These are phyloP conservation scores for Chytriomyces sp. DNA, from an alignment of 192 early-diverging fungal species.

Conservation along the genomic window DNA sequence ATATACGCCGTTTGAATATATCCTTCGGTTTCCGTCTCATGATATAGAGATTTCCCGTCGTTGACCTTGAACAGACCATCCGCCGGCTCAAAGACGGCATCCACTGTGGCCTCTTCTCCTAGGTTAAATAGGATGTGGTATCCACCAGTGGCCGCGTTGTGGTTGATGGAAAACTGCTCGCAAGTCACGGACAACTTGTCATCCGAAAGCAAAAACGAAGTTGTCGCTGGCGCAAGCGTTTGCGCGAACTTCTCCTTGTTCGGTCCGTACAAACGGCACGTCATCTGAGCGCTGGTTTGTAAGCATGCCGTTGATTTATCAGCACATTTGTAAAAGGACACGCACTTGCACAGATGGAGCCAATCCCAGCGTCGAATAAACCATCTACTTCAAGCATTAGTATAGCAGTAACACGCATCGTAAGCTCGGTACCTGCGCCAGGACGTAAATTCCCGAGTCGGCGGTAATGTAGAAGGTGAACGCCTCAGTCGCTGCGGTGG, in stretches of 20 bases:
- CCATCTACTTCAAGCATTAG: slow-evolving; percentile 40
- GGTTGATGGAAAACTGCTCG: slow-evolving; percentile 72
- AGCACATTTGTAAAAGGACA: too few species aligned
- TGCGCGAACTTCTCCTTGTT: slow-evolving; percentile 67
- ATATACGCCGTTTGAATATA: slow-evolving; percentile 84
- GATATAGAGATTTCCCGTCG: slow-evolving; percentile 78
- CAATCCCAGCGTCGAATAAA: slow-evolving; percentile 78
- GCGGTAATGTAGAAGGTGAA: slow-evolving; percentile 85
- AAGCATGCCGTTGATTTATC: slow-evolving; percentile 22
- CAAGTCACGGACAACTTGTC: slow-evolving; percentile 78
- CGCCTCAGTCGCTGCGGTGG: slow-evolving; percentile 74
- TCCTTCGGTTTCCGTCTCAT: slow-evolving; percentile 52
- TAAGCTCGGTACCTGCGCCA: slow-evolving; percentile 73
- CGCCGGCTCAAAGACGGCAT: slow-evolving; percentile 70
- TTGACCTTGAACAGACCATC: slow-evolving; percentile 82
- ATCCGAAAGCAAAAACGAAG: slow-evolving; percentile 71
- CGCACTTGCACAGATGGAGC: slow-evolving; percentile 27
- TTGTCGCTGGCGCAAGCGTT: slow-evolving; percentile 66
- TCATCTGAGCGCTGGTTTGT: slow-evolving; percentile 60
- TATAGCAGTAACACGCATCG: not conserved
- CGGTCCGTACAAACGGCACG: slow-evolving; percentile 72
- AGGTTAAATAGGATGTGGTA: slow-evolving; percentile 56
- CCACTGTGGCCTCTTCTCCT: slow-evolving; percentile 63
- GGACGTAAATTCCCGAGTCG: slow-evolving; percentile 74
- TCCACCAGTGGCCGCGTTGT: slow-evolving; percentile 47